Evolutionary conservation across 2,329 filamentous ascomycete species (phyloP).

Genomic region (Epichloe glyceriae): DNA sequence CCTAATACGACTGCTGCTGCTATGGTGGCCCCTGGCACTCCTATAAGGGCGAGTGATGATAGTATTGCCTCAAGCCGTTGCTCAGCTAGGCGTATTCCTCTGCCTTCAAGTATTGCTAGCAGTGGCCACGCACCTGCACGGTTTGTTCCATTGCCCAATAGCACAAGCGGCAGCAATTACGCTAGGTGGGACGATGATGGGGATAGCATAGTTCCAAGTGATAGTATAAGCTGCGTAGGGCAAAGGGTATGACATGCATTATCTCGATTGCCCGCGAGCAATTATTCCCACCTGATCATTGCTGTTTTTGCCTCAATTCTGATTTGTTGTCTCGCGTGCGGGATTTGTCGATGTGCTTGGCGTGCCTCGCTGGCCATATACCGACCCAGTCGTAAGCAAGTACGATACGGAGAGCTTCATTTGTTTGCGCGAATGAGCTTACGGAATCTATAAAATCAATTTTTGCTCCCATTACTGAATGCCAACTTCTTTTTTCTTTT

Average conservation of each 20-base stretch:
- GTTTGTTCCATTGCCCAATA: constrained; percentile 27
- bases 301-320: too few species aligned
- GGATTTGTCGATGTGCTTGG: too few species aligned
- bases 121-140: constrained; percentile 20
- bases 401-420: too few species aligned
- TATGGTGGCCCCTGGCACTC: neutral
- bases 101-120: constrained; percentile 9
- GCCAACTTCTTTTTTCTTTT: too few species aligned
- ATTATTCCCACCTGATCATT: too few species aligned
- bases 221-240: constrained; percentile 51
- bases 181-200: constrained; percentile 33
- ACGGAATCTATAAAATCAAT: too few species aligned
- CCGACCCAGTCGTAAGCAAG: too few species aligned
- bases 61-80: constrained; percentile 3
- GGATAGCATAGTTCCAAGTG: constrained; percentile 43
- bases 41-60: neutral
- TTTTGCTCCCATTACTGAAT: too few species aligned
- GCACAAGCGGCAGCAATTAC: constrained; percentile 27
- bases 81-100: constrained; percentile 16
- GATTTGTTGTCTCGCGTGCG: too few species aligned
- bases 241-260: neutral
- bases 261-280: too few species aligned
- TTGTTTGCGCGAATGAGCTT: too few species aligned
- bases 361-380: too few species aligned
- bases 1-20: neutral